Base-by-base conservation (phyloP, 2,329 filamentous ascomycete genomes). In the Xylariaceae sp. region DNA sequence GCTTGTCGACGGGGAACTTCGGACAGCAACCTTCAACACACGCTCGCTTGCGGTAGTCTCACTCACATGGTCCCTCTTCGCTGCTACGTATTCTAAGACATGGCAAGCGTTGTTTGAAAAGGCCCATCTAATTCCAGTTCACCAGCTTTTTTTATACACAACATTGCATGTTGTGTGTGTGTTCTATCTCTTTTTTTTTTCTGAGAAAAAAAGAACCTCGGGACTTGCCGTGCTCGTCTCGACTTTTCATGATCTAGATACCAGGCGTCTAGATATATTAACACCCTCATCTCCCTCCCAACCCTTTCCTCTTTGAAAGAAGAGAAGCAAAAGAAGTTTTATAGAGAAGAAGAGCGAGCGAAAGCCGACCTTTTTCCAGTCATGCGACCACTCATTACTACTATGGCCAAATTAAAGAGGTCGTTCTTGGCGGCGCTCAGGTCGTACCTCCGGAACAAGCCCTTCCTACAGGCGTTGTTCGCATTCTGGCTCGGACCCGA, bases 401-500 rank as follows among this genome's bases (percentile, higher is more conserved):
- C 79, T 71, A 87, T 86, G 83, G 75, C 79, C 70, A 78, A 76
- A 54, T 74, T 87, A 66, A 81, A 78, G 65, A 80, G 80, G 72
- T 77, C 78, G 52, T 73, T 87, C 67, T 67, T 82, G 61, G 76
- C 81, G 64, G 82, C 81, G 61, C 73, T 85, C 70, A 84, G 79
- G 74, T 83, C 81, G 66, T 76, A 87, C 57, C 74, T 84, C 53
- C 77, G 79, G 55, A 84, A 84, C 66, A 85, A 82, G 73, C 83
- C 82, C 53, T 73, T 86, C 62, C 71, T 87, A 60, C 78, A 83
- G 68, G 80, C 82, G 54, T 74, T 86, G 35, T 72, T 87, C 60
- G 75, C 80, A 60, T 81, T 80, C 68, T 84, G 81, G 80, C 72
- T 79, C 49, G 75, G 72, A 59, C 77, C 81, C 35, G 65, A 74